These are phyloP conservation scores for Flaveria bidentis DNA, from an alignment of 129 eudicot genomes.

Conservation along the genomic window DNA sequence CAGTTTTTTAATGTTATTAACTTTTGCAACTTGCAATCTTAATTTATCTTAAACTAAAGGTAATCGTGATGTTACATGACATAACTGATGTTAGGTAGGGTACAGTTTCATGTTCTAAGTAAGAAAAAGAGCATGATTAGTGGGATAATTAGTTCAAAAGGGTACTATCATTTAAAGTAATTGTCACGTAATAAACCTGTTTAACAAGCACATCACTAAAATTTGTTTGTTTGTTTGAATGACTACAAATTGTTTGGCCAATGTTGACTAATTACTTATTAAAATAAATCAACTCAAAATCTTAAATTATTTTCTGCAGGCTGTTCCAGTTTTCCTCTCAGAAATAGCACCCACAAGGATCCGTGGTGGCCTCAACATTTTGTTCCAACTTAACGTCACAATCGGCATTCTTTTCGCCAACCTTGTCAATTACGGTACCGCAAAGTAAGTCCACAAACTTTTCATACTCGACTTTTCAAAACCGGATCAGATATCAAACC, in stretches of 20 bases:
- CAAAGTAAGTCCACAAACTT: slow-evolving; percentile 48
- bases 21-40: background rate
- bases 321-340: slow-evolving; percentile 88
- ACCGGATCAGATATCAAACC: no score
- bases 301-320: slow-evolving; percentile 41
- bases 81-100: slow-evolving; percentile 6
- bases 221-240: background rate
- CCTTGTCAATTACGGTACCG: slow-evolving; percentile 81
- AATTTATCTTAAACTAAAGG: background rate
- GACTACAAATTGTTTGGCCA: slow-evolving; percentile 5
- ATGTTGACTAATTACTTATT: background rate
- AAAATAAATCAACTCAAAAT: background rate
- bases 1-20: background rate
- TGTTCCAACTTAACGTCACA: slow-evolving; percentile 90
- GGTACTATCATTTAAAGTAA: background rate
- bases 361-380: slow-evolving; percentile 86
- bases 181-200: slow-evolving; percentile 15
- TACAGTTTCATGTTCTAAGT: slow-evolving; percentile 3
- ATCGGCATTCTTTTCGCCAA: slow-evolving; percentile 92
- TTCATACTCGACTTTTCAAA: background rate
- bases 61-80: background rate
- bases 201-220: background rate
- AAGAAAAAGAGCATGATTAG: slow-evolving; percentile 11
- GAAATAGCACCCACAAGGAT: slow-evolving; percentile 96
- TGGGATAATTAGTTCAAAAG: background rate